Conservation (phyloP, 2,329 filamentous ascomycete genomes). For the Pyrenophora teres region DNA sequence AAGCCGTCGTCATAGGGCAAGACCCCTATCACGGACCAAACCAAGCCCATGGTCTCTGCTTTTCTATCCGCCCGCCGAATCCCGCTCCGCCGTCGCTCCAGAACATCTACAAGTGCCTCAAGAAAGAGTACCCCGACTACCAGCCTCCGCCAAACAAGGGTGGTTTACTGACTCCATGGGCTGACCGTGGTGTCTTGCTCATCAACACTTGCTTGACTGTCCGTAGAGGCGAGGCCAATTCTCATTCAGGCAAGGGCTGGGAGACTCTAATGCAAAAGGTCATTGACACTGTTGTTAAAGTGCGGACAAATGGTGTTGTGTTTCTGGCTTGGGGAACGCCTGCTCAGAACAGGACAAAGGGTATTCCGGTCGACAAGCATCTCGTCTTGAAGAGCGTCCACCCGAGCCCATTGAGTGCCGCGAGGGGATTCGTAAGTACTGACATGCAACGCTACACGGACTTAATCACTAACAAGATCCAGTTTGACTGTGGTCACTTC, state of each 20-base stretch:
- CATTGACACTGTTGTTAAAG: constrained; percentile 82
- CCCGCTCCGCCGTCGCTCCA: constrained; percentile 84
- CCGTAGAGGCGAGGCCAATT: constrained; percentile 83
- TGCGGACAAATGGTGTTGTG: constrained; percentile 80
- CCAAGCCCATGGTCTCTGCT: constrained; percentile 94
- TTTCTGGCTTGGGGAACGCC: constrained; percentile 94
- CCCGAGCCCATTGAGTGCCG: constrained; percentile 88
- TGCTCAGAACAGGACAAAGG: constrained; percentile 77
- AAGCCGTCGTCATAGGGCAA: constrained; percentile 91
- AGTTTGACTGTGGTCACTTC: constrained; percentile 81
- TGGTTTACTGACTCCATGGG: constrained; percentile 90
- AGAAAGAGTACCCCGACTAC: constrained; percentile 86
- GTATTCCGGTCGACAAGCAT: constrained; percentile 74
- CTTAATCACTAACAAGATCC: constrained; percentile 41
- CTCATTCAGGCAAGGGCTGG: constrained; percentile 86
- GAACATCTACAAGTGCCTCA: constrained; percentile 90
- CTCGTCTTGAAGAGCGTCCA: constrained; percentile 85
- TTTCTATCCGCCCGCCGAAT: constrained; percentile 90
- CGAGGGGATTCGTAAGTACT: constrained; percentile 71
- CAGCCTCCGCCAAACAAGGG: constrained; percentile 73
- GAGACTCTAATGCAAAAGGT: constrained; percentile 90
- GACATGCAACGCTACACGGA: neutral
- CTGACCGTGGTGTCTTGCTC: constrained; percentile 87
- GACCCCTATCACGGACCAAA: constrained; percentile 96
- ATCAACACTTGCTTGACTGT: constrained; percentile 96